Base-by-base conservation (phyloP, 2,329 filamentous ascomycete genomes). In the Pestalotiopsis sp. region DNA sequence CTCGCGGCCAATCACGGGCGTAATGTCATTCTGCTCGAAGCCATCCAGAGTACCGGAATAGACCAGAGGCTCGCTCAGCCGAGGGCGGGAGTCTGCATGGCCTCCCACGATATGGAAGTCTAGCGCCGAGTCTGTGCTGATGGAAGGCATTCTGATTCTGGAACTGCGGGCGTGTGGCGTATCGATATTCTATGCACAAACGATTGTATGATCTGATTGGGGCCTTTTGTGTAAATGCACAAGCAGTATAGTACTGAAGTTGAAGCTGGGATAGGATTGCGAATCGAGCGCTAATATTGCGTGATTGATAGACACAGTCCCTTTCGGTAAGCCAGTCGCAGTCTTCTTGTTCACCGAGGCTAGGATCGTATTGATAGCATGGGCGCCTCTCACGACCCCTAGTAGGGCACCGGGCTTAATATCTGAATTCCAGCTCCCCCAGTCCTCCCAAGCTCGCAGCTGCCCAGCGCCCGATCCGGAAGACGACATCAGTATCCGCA, bases 21-120 rank as follows among this genome's bases (percentile, higher is more conserved):
- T 80, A 20, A 77, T 60, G 68, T 80, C 79, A 58, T 76, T 76
- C 60, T 80, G 76, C 49, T 78, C 74, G 72, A 80, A 81, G 11
- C 71, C 72, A 36, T 85, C 81, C 4, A 85, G 78, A 23, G 77
- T 79, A 59, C 83, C 82, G 41, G 79, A 79, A 72, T 82, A 82
- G 69, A 77, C 75, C 66, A 85, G 75, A 23, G 82, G 80, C 66
- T 79, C 71, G 69, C 70, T 64, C 45, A 73, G 41, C 4, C 73
- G 70, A 12, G 75, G 72, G 31, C 73, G 67, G 17, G 76, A 73
- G 59, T 73, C 66, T 40, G 68, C 69, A 58, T 77, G 71, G 40
- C 76, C 76, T 49, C 75, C 75, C 60, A 77, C 61, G 56, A 75
- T 70, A 27, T 73, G 70, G 60, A 68, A 70, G 58, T 72, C 72